phyloP scores from a whole-genome alignment of 2,329 filamentous ascomycete species.

The Trichocomaceae sp. region DNA sequence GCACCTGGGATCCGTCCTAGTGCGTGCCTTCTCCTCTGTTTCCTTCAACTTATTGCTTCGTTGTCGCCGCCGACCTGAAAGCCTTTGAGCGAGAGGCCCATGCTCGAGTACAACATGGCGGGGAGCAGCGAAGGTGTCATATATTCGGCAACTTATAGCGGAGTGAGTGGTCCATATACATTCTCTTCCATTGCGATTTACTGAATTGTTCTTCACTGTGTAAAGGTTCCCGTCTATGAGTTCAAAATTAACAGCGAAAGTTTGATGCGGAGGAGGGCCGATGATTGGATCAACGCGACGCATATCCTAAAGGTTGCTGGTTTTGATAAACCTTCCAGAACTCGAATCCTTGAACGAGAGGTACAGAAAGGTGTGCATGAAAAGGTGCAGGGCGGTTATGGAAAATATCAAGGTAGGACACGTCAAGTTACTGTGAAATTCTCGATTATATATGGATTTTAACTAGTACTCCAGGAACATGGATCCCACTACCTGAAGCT shows the following conservation, averaged over 20 bases:
- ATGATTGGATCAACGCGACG: constrained; percentile 99
- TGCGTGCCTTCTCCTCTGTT: not conserved
- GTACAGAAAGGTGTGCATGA: constrained; percentile 95
- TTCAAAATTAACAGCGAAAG: constrained; percentile 81
- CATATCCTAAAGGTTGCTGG: constrained; percentile 96
- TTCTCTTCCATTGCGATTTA: constrained; percentile 10
- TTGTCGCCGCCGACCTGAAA: not conserved
- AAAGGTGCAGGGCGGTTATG: constrained; percentile 96
- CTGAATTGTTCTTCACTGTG: not conserved
- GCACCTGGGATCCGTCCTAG: constrained; percentile 12
- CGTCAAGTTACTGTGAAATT: not conserved
- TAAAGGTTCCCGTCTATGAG: constrained; percentile 88
- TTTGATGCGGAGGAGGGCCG: constrained; percentile 89
- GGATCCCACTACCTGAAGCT: constrained; percentile 83
- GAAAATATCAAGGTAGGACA: constrained; percentile 88
- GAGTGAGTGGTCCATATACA: constrained; percentile 37
- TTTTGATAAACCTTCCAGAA: constrained; percentile 93
- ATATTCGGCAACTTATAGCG: constrained; percentile 61
- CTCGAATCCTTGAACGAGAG: constrained; percentile 89
- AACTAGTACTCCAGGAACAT: constrained; percentile 60
- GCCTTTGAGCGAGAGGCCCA: constrained; percentile 11
- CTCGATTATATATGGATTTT: not conserved
- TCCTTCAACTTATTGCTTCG: not conserved
- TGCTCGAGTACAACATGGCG: constrained; percentile 26
- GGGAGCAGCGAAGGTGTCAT: constrained; percentile 41